Base-by-base conservation (phyloP, 1,139 yeast genomes). In the Taphrina sp. region DNA sequence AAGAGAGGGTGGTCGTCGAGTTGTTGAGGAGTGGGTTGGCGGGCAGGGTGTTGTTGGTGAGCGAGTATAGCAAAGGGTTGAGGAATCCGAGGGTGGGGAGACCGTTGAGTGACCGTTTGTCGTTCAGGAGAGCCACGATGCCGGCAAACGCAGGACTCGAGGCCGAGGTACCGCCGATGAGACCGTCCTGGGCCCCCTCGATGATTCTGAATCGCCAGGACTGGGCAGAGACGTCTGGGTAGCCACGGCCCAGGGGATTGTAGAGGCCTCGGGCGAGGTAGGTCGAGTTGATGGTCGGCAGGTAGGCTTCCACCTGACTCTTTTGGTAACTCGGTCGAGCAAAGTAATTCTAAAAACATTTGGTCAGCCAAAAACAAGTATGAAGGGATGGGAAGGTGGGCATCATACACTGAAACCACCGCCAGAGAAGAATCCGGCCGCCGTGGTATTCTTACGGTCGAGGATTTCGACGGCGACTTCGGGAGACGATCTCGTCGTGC, bases 201-300 rank as follows among this genome's bases (percentile, higher is more conserved):
- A 36, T 19, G 35, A 47, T 37, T 12, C 34, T 20, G 19, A 10
- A 47, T 7, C 42, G 41, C 44, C 41, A 38, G n/a, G 44, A 31
- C 37, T 47, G 53, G 7, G 53, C 29, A n/a, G 53, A 29, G 19
- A 47, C 53, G 28, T 47, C 53, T 20, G 53, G 53, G 37, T 36
- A 47, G 4, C 37, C 53, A 3, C 53, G 44, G 3, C 53, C 53
- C 10, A 36, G 19, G 35, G 17, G 41, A 26, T 47, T 47, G 22
- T 36, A 47, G 23, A 28, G 28, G 20, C 35, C 45, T 26, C 33
- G 16, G 22, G 44, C 19, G 28, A 37, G 31, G 35, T 47, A 31
- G 19, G 26, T 47, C 16, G 36, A 37, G 12, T 35, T 26, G 2
- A 47, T 38, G 4, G 26, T 22, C n/a, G 33, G 42, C 26, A 47